These are phyloP conservation scores for Hordeum marinum DNA, from an alignment of 176 grass and related monocot genomes.

Conservation along the genomic window DNA sequence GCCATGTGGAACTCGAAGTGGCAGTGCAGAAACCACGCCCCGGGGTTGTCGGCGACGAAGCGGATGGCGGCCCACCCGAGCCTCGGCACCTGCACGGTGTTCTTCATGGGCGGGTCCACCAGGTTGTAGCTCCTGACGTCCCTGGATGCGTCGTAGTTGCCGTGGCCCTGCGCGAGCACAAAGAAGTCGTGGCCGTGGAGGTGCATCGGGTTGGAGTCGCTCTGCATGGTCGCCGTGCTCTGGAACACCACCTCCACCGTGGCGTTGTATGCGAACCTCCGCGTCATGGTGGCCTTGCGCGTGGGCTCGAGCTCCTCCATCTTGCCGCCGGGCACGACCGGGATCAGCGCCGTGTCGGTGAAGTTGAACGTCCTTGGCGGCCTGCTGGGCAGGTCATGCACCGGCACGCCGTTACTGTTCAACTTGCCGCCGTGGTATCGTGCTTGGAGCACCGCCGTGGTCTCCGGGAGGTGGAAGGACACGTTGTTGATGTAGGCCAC, in stretches of 20 bases:
- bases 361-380: not conserved
- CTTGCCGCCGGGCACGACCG: not conserved
- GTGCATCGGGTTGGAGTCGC: not conserved
- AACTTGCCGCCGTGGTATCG: not conserved
- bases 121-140: not conserved
- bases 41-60: not conserved
- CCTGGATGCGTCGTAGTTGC: not conserved
- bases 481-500: not conserved
- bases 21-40: not conserved
- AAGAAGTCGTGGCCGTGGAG: not conserved
- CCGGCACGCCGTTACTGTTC: not conserved
- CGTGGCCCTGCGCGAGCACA: not conserved
- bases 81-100: not conserved
- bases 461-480: not conserved
- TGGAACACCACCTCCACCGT: not conserved
- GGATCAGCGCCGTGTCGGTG: not conserved
- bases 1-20: not conserved
- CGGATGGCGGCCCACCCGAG: not conserved
- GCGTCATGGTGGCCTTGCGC: not conserved
- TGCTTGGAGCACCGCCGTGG: not conserved
- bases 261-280: not conserved
- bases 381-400: not conserved
- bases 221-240: not conserved
- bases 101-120: not conserved
- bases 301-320: not conserved